Conservation (phyloP, 805 yeast genomes). For the Candida sphagnicola region DNA sequence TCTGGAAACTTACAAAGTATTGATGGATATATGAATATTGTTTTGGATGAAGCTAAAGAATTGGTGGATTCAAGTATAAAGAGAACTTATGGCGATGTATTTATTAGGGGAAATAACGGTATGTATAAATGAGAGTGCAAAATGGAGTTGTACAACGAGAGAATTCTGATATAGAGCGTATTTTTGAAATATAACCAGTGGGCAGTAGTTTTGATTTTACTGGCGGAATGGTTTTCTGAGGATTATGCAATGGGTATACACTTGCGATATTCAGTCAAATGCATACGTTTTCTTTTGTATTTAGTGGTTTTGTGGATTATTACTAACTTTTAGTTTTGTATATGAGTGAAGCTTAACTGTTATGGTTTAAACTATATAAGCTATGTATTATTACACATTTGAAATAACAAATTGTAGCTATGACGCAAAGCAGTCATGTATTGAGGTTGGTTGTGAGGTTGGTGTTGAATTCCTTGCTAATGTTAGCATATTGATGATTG, state of each 20-base stretch:
- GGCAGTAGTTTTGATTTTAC: background rate
- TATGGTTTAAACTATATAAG: background rate
- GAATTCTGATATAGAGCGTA: background rate
- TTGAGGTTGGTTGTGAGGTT: too few relatives aligned
- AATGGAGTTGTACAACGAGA: background rate
- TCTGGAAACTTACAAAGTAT: constrained; percentile 69
- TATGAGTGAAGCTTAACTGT: constrained; percentile 32
- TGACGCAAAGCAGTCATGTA: background rate
- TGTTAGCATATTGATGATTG: too few relatives aligned
- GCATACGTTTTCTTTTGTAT: too few relatives aligned
- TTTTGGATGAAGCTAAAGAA: constrained; percentile 75
- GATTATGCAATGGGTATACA: too few relatives aligned
- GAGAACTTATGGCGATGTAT: constrained; percentile 69
- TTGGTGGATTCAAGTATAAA: constrained; percentile 42
- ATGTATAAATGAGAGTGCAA: constrained; percentile 26
- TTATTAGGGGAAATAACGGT: constrained; percentile 85
- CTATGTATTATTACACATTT: background rate
- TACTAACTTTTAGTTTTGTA: constrained; percentile 38
- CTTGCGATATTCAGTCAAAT: too few relatives aligned
- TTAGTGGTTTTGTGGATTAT: background rate
- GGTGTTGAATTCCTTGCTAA: too few relatives aligned
- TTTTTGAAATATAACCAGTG: background rate
- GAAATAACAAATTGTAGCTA: background rate
- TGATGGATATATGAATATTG: constrained; percentile 96
- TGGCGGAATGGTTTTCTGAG: too few relatives aligned